Evolutionary conservation across 2,329 filamentous ascomycete species (phyloP).

Genomic region (Penicillium sp.): DNA sequence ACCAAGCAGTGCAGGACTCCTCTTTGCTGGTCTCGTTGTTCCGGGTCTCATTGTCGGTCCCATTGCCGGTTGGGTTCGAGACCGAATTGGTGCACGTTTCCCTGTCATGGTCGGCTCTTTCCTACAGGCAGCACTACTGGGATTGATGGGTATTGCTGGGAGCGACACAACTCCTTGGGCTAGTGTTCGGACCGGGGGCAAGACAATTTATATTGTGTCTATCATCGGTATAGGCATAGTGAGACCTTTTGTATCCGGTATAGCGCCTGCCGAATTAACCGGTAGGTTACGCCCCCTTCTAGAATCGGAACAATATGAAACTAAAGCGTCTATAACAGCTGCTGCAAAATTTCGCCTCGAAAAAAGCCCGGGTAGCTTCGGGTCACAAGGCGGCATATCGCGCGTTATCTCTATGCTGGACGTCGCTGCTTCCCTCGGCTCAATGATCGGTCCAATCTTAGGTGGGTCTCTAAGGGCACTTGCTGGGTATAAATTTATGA

Average conservation of each 20-base stretch:
- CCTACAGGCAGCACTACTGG: conserved; percentile 1
- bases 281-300: background rate
- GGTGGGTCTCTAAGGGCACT: conserved; percentile 10
- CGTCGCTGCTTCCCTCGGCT: conserved; percentile 11
- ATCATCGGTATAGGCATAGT: conserved; percentile 1
- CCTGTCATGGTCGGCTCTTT: background rate
- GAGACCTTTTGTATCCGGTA: conserved; percentile 4
- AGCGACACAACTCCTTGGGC: background rate
- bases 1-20: background rate
- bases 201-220: background rate
- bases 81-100: background rate
- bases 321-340: background rate
- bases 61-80: conserved; percentile 8
- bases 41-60: conserved; percentile 4
- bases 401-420: conserved; percentile 16
- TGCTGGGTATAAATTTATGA: conserved; percentile 18
- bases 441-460: conserved; percentile 16
- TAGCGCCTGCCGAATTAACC: conserved; percentile 1
- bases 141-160: conserved; percentile 1
- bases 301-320: too few relatives aligned
- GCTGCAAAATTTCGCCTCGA: background rate
- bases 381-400: conserved; percentile 13
- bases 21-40: conserved; percentile 3
- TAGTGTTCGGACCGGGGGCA: background rate
- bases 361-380: conserved; percentile 10